A percentile compares a stretch with the other conserved stretches of the same genome.
These are phyloP conservation scores for Sarocladiaceae sp. DNA, from an alignment of 2,329 filamentous ascomycete genomes.

Conservation along the genomic window DNA sequence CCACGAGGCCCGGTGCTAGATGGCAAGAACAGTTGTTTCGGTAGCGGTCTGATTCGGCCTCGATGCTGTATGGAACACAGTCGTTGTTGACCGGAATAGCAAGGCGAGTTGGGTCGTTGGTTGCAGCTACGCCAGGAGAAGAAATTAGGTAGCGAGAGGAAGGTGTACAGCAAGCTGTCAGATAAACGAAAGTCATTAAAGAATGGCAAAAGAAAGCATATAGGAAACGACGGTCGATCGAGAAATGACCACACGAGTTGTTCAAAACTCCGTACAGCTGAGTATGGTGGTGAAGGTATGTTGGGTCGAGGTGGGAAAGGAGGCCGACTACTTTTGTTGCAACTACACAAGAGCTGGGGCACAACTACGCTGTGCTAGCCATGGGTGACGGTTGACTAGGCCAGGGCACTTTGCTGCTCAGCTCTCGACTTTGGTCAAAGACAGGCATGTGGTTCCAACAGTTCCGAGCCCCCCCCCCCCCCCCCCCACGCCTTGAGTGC, in stretches of 20 bases:
- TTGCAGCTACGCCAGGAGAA: not conserved
- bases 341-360: not conserved
- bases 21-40: not conserved
- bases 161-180: not conserved
- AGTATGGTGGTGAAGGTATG: conserved; percentile 1
- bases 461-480: not conserved
- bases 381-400: not conserved
- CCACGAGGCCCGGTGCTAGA: not conserved
- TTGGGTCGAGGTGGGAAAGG: not conserved
- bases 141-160: not conserved
- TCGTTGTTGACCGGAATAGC: not conserved
- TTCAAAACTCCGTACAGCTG: conserved; percentile 7
- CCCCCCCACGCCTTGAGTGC: not conserved
- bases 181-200: conserved; percentile 6
- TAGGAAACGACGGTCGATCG: conserved; percentile 7
- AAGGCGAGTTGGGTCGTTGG: not conserved
- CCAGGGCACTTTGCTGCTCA: not conserved
- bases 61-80: too few species aligned
- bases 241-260: not conserved
- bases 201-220: conserved; percentile 4
- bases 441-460: not conserved
- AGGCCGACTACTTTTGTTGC: conserved; percentile 7
- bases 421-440: not conserved
- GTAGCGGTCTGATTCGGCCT: not conserved
- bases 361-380: not conserved